Conservation (phyloP, 179 eudicot genomes). For the Beta corolliflora region DNA sequence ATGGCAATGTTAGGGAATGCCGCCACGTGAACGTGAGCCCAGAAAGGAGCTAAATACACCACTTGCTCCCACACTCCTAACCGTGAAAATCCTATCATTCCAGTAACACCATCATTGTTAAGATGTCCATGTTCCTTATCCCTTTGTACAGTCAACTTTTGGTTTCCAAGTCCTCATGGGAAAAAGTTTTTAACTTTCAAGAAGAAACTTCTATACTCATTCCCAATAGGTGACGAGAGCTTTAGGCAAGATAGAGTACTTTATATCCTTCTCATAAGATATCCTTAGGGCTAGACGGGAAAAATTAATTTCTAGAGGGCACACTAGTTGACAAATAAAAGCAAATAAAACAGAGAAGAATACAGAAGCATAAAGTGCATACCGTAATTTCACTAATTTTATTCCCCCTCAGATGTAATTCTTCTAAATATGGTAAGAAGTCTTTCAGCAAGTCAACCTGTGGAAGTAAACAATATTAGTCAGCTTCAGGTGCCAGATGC, state of each 20-base stretch:
- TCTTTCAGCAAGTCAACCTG: slow-evolving; percentile 76
- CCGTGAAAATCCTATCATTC: neutral
- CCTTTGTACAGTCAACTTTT: neutral
- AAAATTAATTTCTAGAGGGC: neutral
- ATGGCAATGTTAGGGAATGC: neutral
- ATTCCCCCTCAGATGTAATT: slow-evolving; percentile 91
- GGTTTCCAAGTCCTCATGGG: neutral
- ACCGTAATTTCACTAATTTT: slow-evolving; percentile 64
- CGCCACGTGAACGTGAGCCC: neutral
- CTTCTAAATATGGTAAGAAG: slow-evolving; percentile 65
- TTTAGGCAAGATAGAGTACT: neutral
- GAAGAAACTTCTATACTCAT: neutral
- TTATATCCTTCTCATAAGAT: neutral
- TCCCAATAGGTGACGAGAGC: neutral
- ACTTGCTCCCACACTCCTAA: neutral
- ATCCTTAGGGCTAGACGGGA: neutral
- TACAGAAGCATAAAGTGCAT: slow-evolving; percentile 4
- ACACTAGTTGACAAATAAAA: neutral
- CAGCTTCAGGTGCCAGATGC: slow-evolving; percentile 13
- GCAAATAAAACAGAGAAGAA: neutral
- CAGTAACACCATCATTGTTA: neutral
- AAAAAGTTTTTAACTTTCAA: neutral
- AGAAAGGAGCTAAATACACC: neutral
- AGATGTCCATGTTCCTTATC: neutral
- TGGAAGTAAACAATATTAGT: slow-evolving; percentile 15